phyloP scores from a whole-genome alignment of 345 rosid genomes.

The Physaria fendleri region DNA sequence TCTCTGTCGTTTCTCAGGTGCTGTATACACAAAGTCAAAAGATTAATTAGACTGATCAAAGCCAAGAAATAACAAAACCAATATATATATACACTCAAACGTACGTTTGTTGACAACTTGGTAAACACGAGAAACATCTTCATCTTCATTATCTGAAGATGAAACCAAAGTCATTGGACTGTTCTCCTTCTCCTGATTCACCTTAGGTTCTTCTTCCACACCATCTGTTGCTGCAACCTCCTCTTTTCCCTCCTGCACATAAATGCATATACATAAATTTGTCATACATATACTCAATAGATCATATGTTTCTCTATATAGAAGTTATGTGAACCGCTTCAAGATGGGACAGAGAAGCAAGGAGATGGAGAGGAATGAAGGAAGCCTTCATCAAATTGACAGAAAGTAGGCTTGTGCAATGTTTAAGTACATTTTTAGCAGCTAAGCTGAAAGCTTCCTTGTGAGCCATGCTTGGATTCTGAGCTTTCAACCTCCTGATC shows the following conservation, averaged over 20 bases:
- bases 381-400: constrained; percentile 88
- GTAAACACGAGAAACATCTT: constrained; percentile 40
- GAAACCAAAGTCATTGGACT: constrained; percentile 43
- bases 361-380: constrained; percentile 73
- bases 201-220: constrained; percentile 30
- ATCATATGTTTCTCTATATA: not conserved
- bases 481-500: constrained; percentile 88
- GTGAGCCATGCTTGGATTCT: constrained; percentile 90
- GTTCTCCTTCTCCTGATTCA: constrained; percentile 19
- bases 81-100: not conserved
- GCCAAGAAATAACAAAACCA: not conserved
- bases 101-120: constrained; percentile 83
- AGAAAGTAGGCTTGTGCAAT: constrained; percentile 87
- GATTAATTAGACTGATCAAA: not conserved
- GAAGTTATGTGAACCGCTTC: constrained; percentile 32
- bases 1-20: constrained; percentile 96
- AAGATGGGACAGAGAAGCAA: constrained; percentile 56
- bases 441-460: constrained; percentile 98
- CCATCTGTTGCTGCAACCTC: constrained; percentile 29
- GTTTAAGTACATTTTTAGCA: constrained; percentile 72
- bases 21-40: constrained; percentile 33
- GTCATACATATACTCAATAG: not conserved
- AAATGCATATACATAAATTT: not conserved
- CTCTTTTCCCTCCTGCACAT: constrained; percentile 37
- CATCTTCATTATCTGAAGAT: constrained; percentile 71